Conservation (phyloP, 148 eudicot species). For the Fagopyrum tataricum region DNA sequence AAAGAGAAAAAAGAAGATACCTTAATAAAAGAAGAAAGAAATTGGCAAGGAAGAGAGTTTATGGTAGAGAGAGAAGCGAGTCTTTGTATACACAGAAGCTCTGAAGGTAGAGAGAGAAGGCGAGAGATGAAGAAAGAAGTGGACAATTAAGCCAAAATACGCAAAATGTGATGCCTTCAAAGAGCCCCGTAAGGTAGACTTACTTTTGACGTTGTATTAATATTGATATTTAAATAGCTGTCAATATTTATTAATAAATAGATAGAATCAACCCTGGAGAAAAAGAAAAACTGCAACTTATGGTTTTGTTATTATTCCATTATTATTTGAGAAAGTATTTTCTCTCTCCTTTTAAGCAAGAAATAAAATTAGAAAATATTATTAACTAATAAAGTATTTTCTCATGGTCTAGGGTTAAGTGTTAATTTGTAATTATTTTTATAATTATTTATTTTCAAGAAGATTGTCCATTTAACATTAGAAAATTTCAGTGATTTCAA, state of each 20-base stretch:
- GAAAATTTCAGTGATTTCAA: too few relatives aligned
- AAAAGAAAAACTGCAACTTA: not conserved
- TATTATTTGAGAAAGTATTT: too few relatives aligned
- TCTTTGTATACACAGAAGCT: slow-evolving; percentile 8
- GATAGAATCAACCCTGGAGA: not conserved
- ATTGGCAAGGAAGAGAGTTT: not conserved
- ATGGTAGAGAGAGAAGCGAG: not conserved
- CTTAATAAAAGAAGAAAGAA: slow-evolving; percentile 3
- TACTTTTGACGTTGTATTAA: slow-evolving; percentile 12
- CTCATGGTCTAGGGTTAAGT: too few relatives aligned
- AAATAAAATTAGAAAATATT: too few relatives aligned
- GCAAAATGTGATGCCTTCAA: slow-evolving; percentile 10
- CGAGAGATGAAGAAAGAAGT: not conserved
- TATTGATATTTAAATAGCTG: not conserved
- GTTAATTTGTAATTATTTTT: too few relatives aligned
- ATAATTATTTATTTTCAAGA: too few relatives aligned
- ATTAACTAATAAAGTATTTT: too few relatives aligned
- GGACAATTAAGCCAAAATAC: slow-evolving; percentile 6
- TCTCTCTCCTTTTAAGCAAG: too few relatives aligned
- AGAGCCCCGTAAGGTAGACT: slow-evolving; percentile 14
- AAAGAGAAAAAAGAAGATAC: slow-evolving; percentile 7
- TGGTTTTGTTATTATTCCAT: not conserved
- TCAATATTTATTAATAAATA: not conserved
- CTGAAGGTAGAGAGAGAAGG: not conserved
- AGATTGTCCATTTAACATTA: too few relatives aligned